Percentiles rank a stretch among this genome's conserved stretches.
Evolutionary conservation across 2,329 filamentous ascomycete species (phyloP).

Genomic region (Exserohilum rostratum): DNA sequence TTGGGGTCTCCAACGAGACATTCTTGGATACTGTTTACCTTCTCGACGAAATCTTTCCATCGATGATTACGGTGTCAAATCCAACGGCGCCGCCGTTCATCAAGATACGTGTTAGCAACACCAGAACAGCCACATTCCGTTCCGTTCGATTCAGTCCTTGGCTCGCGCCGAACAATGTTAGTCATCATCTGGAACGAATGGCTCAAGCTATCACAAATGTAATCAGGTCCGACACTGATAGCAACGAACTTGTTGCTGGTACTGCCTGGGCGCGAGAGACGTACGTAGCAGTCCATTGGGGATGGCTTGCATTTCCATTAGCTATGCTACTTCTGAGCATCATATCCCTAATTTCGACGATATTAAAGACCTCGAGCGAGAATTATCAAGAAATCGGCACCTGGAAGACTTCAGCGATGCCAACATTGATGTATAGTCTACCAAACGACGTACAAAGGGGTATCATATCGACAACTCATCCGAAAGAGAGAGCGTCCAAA

Average conservation of each 20-base stretch:
- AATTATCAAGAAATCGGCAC: constrained; percentile 9
- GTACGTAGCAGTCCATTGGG: constrained; percentile 30
- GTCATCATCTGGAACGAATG: constrained; percentile 25
- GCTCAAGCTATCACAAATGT: constrained; percentile 27
- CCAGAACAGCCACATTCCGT: background rate
- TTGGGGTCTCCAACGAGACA: constrained; percentile 14
- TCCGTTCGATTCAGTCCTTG: constrained; percentile 21
- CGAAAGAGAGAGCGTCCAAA: background rate
- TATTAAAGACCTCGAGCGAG: constrained; percentile 27
- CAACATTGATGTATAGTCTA: constrained; percentile 28
- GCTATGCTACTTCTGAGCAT: constrained; percentile 27
- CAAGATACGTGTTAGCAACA: constrained; percentile 3
- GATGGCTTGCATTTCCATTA: constrained; percentile 40
- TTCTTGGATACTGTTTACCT: background rate
- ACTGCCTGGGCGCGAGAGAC: background rate
- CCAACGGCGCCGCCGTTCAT: background rate
- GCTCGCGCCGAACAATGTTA: constrained; percentile 30
- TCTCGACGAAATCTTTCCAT: constrained; percentile 19
- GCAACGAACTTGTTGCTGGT: constrained; percentile 17
- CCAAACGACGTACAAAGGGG: constrained; percentile 11
- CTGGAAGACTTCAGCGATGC: constrained; percentile 42
- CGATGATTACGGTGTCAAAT: constrained; percentile 2
- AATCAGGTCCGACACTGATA: constrained; percentile 1
- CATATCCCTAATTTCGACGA: constrained; percentile 31
- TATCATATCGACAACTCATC: background rate